Evolutionary conservation across 768 basidiomycete species (phyloP), one percentile per base, ranked within the genome.

Genomic region (Galerina sulciceps): DNA sequence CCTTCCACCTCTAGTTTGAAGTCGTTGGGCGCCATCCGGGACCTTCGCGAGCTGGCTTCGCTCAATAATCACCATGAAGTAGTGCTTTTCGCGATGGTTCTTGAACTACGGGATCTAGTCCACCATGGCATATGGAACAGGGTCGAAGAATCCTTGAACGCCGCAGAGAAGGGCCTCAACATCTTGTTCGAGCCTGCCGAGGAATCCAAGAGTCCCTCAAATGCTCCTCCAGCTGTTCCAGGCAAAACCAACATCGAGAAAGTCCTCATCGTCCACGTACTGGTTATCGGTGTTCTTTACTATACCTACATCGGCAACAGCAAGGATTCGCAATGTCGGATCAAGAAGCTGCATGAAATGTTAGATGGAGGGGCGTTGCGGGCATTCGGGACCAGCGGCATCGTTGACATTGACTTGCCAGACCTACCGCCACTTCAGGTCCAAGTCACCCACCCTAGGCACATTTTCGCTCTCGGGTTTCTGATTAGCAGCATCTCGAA

Each of bases 401-500:
- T 81, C 34, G 68, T 78, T 31, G 67, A 74, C 53, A 72, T 79
- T 34, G 71, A 71, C 4, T 70, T 79, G 43, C 60, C 77, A 0
- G 54, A 71, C 4, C 71, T 78, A 3, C 76, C 77, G 13, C 77
- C 86, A 2, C 72, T 91, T 0, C 70, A 75, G 44, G 65, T 91
- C 5, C 84, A 84, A 41, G 79, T 81, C 2, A 91, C 90, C 6
- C 89, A 91, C 63, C 90, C 91, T 0, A 82, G 86, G 4, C 71
- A 88, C 2, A 64, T 92, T 0, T 87, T 85, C 61, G 69, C 83
- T 11, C 76, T 92, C 4, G 86, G 84, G 0, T 92, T 88, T 68
- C 81, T 92, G 4, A 74, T 91, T 40, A 88, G 85, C 62, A 81
- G 82, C 4, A 75, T 83, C 1, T 82, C 88, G 0, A 90, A 91